phyloP scores from a whole-genome alignment of 805 yeast species.

The Priceomyces melissophilus region DNA sequence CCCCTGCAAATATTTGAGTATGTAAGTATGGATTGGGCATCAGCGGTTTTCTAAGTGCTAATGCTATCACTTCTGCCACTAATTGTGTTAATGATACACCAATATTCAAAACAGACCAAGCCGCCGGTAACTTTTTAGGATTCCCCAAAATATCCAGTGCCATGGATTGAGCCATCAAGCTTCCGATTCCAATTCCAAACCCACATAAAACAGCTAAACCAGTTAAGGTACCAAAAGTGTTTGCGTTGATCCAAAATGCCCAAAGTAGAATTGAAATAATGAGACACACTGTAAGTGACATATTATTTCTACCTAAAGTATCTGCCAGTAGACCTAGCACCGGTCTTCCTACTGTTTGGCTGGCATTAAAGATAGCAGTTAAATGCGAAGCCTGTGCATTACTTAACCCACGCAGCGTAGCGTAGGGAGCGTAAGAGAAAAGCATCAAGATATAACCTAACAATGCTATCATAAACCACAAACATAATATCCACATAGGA shows the following conservation, averaged over 20 bases:
- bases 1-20: conserved; percentile 60
- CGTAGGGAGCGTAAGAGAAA: conserved; percentile 38
- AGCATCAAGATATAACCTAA: conserved; percentile 36
- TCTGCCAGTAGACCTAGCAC: conserved; percentile 47
- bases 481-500: conserved; percentile 20
- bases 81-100: conserved; percentile 31
- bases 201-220: conserved; percentile 31
- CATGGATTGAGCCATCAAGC: conserved; percentile 21
- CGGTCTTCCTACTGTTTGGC: conserved; percentile 50
- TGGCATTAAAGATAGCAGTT: conserved; percentile 37
- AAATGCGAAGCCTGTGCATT: conserved; percentile 27
- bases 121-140: conserved; percentile 30
- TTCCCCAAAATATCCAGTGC: conserved; percentile 21
- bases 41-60: conserved; percentile 33
- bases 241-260: conserved; percentile 40
- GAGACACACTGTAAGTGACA: conserved; percentile 18
- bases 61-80: conserved; percentile 53
- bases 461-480: conserved; percentile 36
- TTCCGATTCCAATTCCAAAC: conserved; percentile 27
- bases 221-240: conserved; percentile 26
- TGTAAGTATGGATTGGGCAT: conserved; percentile 47
- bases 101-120: conserved; percentile 39
- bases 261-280: conserved; percentile 22
- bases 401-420: conserved; percentile 42
- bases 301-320: conserved; percentile 44